A percentile compares a stretch with the other conserved stretches of the same genome.
These are phyloP conservation scores for Tagetes patula DNA, from an alignment of 129 eudicot genomes.

Conservation along the genomic window DNA sequence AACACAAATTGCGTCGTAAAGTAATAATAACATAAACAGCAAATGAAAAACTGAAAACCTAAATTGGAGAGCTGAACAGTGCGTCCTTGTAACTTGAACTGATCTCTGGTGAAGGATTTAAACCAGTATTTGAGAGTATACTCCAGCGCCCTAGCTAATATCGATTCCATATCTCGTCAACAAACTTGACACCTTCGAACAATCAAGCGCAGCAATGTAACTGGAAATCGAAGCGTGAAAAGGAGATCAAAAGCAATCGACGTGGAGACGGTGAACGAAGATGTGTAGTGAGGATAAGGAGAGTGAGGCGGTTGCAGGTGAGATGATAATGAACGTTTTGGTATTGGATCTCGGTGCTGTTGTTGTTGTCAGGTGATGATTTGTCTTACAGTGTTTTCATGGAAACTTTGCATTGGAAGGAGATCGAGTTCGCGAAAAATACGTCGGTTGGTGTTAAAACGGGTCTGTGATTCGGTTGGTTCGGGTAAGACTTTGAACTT, in stretches of 20 bases:
- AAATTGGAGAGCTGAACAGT: constrained; percentile 79
- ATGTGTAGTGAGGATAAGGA: constrained; percentile 22
- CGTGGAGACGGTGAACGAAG: background rate
- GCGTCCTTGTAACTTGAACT: constrained; percentile 89
- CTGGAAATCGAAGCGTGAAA: constrained; percentile 20
- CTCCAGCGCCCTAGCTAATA: constrained; percentile 84
- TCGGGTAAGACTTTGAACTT: background rate
- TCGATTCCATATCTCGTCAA: constrained; percentile 67
- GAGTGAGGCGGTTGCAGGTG: constrained; percentile 25
- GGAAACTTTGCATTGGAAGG: constrained; percentile 28
- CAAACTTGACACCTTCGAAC: constrained; percentile 4
- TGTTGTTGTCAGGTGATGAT: constrained; percentile 32
- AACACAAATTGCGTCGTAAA: background rate
- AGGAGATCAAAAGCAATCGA: constrained; percentile 3
- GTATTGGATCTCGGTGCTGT: constrained; percentile 25
- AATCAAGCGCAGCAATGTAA: background rate
- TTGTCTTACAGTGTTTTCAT: constrained; percentile 28
- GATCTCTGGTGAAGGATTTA: constrained; percentile 86
- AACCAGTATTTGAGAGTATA: constrained; percentile 91
- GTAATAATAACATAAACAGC: background rate
- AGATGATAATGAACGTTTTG: constrained; percentile 8
- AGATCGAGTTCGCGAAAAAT: constrained; percentile 9
- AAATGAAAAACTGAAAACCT: constrained; percentile 57
- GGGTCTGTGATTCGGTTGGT: background rate
- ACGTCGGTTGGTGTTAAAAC: constrained; percentile 5